Base-by-base conservation (phyloP, 2,329 filamentous ascomycete genomes). In the Colletotrichum nymphaeae region DNA sequence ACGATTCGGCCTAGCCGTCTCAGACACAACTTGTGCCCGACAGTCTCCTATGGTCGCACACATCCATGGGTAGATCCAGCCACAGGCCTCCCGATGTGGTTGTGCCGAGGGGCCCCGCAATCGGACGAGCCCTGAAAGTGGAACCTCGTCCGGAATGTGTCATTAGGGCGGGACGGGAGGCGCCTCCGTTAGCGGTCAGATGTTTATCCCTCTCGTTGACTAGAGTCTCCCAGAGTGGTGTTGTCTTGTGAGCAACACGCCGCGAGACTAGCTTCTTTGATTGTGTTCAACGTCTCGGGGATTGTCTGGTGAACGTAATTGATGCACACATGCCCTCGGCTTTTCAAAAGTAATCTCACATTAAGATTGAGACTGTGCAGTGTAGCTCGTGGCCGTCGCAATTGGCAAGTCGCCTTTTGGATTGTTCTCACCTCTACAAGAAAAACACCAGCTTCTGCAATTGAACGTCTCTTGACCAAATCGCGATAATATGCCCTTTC, bases 71-170 rank as follows among this genome's bases (percentile, higher is more conserved):
- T 24, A 24, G 30, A 22, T 35, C 58, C 32, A 46, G 22, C 32
- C 16, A 16, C 42, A 35, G 30, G 28, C 28, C 49, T 52, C 19
- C 19, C 22, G 28, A 63, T 9, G n/a, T 12, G 42, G 63, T 56
- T 28, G 22, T 22, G 53, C 35, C 49, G 63, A 71, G n/a, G 55
- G 42, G 24, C n/a, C 60, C 35, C 37, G 55, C 55, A 28, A 32
- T 32, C 42, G 63, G 63, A 46, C 46, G 46, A 67, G 55, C 28
- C 30, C 46, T 62, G 24, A 35, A 60, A 49, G 57, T 62, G 56
- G 56, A 55, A 67, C 63, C 22, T 24, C 14, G 30, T 42, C 42
- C 63, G 55, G 62, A 55, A 28, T 16, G 37, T 35, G n/a, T 49
- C n/a, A 22, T 30, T n/a, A 22, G 19, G 19, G 56, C 19, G 63